Percentiles rank a stretch among this genome's conserved stretches.
phyloP scores from a whole-genome alignment of 352 stramenopile genomes.

The Lagenidium sp. region DNA sequence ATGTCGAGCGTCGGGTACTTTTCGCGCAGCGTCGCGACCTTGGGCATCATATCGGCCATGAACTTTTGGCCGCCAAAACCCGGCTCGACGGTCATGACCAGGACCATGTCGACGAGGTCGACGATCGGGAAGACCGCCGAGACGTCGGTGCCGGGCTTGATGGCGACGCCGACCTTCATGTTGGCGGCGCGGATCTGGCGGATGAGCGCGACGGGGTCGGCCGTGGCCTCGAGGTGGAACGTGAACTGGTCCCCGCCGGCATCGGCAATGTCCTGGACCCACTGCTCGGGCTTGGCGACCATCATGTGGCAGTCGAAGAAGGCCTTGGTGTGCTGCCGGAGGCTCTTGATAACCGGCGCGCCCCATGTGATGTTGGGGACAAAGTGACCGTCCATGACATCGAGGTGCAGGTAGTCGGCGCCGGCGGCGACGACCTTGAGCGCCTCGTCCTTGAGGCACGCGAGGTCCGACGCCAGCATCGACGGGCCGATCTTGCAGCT shows the following conservation, averaged over 20 bases:
- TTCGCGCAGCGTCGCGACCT: slow-evolving; percentile 84
- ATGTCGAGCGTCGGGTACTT: slow-evolving; percentile 95
- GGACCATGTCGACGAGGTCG: slow-evolving; percentile 90
- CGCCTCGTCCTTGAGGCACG: slow-evolving; percentile 88
- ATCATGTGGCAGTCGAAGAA: slow-evolving; percentile 99
- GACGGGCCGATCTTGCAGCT: slow-evolving; percentile 89
- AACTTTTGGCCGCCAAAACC: slow-evolving; percentile 97
- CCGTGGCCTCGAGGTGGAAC: slow-evolving; percentile 92
- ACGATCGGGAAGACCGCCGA: slow-evolving; percentile 80
- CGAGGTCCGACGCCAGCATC: slow-evolving; percentile 92
- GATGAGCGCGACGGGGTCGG: slow-evolving; percentile 63
- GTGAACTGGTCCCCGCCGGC: slow-evolving; percentile 94
- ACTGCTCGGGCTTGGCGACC: slow-evolving; percentile 93
- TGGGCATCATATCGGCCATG: slow-evolving; percentile 95
- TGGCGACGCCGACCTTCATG: slow-evolving; percentile 94
- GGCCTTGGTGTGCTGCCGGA: slow-evolving; percentile 77
- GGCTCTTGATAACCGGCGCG: slow-evolving; percentile 92
- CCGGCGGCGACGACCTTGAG: slow-evolving; percentile 85
- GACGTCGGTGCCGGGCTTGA: slow-evolving; percentile 93
- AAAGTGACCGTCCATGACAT: slow-evolving; percentile 99
- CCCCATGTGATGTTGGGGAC: slow-evolving; percentile 97
- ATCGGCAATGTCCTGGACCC: slow-evolving; percentile 93
- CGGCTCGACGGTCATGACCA: slow-evolving; percentile 98
- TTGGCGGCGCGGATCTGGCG: slow-evolving; percentile 73
- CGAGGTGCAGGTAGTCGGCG: slow-evolving; percentile 95